Base-by-base conservation (phyloP, 176 grass and related monocot species). In the Eremochloa ophiuroides region DNA sequence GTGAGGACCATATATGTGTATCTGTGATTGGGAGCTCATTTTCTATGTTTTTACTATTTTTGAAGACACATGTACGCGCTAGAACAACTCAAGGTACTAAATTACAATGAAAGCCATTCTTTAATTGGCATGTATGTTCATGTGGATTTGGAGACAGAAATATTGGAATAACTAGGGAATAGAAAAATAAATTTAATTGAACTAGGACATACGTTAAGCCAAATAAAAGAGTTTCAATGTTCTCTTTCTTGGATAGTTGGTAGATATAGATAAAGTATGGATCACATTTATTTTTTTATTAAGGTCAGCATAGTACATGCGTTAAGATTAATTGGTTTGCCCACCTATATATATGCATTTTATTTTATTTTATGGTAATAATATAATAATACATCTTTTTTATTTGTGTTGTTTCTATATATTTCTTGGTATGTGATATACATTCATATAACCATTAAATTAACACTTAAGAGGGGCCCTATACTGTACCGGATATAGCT, bases 141-240 rank as follows among this genome's bases (percentile, higher is more conserved):
- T 74, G 68, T 88, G 29, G 65, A 66, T 47, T 67, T 46, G 46
- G 75, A 79, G 60, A 58, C 8, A 73, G 46, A 46, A 88, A 72
- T 69, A 74, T 59, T 79, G 81, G 16, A 37, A 25, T 60, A 66
- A 50, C 59, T 25, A 62, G 50, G 23, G 17, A 69, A 9, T 23
- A 80, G 25, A 74, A 74, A 61, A 61, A 67, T 67, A 74, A 74
- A 79, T 88, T 68, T 80, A 60, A 73, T 68, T 50, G 37, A 84
- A 84, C 30, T 40, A 31, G 25, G 55, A 35, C 14, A 73, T 73
- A 42, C 23, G 39, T n/a, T 69, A 47, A 75, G 74, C 84, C 44
- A 48, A 48, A 55, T 76, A 33, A 18, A 53, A 69, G 63, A 47
- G 33, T 26, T 61, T 41, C 14, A 56, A 55, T 40, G 5, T 55